These are phyloP conservation scores for Copromyces sp. DNA, from an alignment of 495 filamentous ascomycete genomes.

Conservation along the genomic window DNA sequence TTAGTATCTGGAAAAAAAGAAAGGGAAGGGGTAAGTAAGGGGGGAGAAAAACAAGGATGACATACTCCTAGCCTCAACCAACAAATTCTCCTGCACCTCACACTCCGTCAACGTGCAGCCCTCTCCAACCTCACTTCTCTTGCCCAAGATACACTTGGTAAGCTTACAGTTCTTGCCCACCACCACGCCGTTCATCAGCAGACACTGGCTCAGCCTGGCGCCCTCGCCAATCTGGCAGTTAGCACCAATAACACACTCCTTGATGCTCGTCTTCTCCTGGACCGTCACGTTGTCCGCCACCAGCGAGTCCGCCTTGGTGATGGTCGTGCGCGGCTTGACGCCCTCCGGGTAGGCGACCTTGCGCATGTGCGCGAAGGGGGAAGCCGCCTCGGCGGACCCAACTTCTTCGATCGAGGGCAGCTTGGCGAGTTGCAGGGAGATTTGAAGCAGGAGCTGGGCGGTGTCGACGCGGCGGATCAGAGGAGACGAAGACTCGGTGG, in stretches of 20 bases:
- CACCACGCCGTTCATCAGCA: slow-evolving; percentile 83
- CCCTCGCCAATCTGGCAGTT: slow-evolving; percentile 74
- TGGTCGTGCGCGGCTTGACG: slow-evolving; percentile 63
- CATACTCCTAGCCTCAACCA: slow-evolving; percentile 71
- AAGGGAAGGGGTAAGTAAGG: background rate
- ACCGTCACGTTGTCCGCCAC: slow-evolving; percentile 80
- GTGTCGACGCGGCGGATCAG: slow-evolving; percentile 84
- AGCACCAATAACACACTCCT: slow-evolving; percentile 76
- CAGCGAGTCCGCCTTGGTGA: slow-evolving; percentile 66
- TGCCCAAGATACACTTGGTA: slow-evolving; percentile 74
- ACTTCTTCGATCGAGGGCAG: slow-evolving; percentile 54
- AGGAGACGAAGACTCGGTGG: slow-evolving; percentile 25
- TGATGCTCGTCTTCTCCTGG: slow-evolving; percentile 73
- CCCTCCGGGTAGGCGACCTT: slow-evolving; percentile 75
- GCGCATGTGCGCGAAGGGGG: slow-evolving; percentile 59
- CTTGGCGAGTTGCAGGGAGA: slow-evolving; percentile 81
- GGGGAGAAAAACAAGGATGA: slow-evolving; percentile 27
- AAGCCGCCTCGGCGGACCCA: slow-evolving; percentile 40
- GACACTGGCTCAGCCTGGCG: slow-evolving; percentile 67
- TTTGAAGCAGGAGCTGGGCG: slow-evolving; percentile 62
- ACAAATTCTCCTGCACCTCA: slow-evolving; percentile 76
- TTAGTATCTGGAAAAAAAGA: slow-evolving; percentile 4
- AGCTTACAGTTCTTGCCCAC: slow-evolving; percentile 68
- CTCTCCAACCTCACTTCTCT: slow-evolving; percentile 62
- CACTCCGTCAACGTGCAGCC: slow-evolving; percentile 71